Percentiles rank a stretch among this genome's conserved stretches.
Conservation (phyloP, 257 asterid genomes). For the Fraxinus quadrangulata region DNA sequence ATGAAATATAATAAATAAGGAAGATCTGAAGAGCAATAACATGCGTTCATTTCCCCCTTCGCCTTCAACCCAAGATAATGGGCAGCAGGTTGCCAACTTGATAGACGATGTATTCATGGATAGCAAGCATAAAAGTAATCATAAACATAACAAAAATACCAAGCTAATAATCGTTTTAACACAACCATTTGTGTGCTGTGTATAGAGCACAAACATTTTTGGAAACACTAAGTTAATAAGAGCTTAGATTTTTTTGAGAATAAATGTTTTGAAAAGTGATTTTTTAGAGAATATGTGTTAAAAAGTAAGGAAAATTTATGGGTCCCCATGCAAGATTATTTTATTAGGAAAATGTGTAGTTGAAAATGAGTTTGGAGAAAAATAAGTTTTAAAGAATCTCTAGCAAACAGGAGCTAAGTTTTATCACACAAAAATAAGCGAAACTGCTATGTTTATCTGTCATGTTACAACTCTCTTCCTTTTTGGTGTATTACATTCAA, state of each 20-base stretch:
- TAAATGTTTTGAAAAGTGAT: no score
- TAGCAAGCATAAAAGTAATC: not conserved
- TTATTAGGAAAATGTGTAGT: no score
- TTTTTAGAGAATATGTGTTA: no score
- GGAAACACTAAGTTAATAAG: constrained; percentile 11
- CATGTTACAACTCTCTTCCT: not conserved
- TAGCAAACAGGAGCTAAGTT: not conserved
- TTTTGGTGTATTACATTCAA: constrained; percentile 17
- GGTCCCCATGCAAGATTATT: no score
- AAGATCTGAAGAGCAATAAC: not conserved
- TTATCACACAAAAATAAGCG: not conserved
- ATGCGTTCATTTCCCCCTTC: constrained; percentile 9
- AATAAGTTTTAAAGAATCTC: no score
- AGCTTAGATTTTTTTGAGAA: no score
- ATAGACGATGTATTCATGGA: not conserved
- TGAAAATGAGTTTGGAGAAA: no score
- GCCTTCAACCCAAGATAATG: constrained; percentile 9
- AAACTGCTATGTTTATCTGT: not conserved
- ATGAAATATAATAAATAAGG: not conserved
- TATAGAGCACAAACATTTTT: not conserved
- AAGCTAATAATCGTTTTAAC: not conserved
- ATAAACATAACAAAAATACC: not conserved
- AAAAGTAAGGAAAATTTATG: no score
- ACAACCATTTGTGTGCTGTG: not conserved
- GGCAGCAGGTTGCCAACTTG: not conserved